phyloP scores from a whole-genome alignment of 2,329 filamentous ascomycete species.

The Colletotrichum lindemuthianum region DNA sequence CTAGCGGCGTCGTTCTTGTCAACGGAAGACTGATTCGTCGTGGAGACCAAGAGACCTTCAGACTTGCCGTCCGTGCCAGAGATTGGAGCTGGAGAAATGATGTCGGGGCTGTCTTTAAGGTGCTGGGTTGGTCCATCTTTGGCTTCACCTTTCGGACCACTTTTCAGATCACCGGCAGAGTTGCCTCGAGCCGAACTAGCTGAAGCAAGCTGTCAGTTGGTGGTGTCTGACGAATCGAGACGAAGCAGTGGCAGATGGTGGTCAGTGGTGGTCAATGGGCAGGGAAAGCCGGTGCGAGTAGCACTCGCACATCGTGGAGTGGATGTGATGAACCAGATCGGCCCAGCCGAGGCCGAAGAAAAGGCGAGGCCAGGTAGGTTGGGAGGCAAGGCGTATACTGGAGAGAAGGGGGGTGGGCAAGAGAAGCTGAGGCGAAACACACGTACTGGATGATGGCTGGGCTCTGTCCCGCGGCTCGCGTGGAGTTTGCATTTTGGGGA shows the following conservation, averaged over 20 bases:
- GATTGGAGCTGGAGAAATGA: slow-evolving; percentile 13
- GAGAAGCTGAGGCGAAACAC: slow-evolving; percentile 23
- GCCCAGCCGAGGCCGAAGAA: background rate
- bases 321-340: slow-evolving; percentile 29
- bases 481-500: slow-evolving; percentile 34
- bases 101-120: slow-evolving; percentile 15
- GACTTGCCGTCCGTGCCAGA: slow-evolving; percentile 26
- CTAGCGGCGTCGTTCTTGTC: slow-evolving; percentile 7
- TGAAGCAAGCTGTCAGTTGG: slow-evolving; percentile 22
- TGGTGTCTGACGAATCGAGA: slow-evolving; percentile 14
- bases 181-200: slow-evolving; percentile 18
- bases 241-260: slow-evolving; percentile 24
- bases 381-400: slow-evolving; percentile 4
- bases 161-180: slow-evolving; percentile 21
- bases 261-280: slow-evolving; percentile 24
- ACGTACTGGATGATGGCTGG: slow-evolving; percentile 34
- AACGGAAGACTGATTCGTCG: slow-evolving; percentile 1
- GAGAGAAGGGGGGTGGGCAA: slow-evolving; percentile 22
- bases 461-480: slow-evolving; percentile 29
- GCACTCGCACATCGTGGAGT: slow-evolving; percentile 23
- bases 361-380: slow-evolving; percentile 11
- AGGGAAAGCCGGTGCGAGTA: slow-evolving; percentile 32
- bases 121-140: slow-evolving; percentile 9
- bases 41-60: slow-evolving; percentile 11
- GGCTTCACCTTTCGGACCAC: slow-evolving; percentile 17